These are phyloP conservation scores for Umbelopsis vinacea DNA, from an alignment of 192 early-diverging fungal genomes.

Conservation along the genomic window DNA sequence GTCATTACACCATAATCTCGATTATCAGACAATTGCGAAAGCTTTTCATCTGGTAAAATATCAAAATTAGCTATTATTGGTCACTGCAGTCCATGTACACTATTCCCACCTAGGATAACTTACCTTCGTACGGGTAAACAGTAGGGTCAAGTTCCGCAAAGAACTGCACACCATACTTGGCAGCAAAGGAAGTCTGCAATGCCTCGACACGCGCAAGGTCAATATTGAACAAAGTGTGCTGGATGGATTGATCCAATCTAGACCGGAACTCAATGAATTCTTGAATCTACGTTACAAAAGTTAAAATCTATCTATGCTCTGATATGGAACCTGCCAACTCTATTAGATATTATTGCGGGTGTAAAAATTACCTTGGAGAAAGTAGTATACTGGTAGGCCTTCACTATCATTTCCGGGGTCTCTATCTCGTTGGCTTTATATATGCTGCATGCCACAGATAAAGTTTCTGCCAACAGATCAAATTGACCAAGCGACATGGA, in stretches of 20 bases:
- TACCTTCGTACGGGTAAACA: conserved; percentile 62
- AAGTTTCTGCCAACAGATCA: conserved; percentile 52
- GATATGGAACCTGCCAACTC: no score
- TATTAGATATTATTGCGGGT: no score
- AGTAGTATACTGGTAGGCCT: conserved; percentile 82
- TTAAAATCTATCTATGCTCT: not conserved
- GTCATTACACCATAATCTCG: conserved; percentile 72
- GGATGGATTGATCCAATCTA: conserved; percentile 73
- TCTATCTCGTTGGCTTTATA: conserved; percentile 78
- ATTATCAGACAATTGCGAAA: conserved; percentile 63
- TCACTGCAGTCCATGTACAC: no score
- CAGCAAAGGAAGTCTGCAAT: conserved; percentile 50
- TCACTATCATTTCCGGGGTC: conserved; percentile 87
- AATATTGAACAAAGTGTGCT: conserved; percentile 68
- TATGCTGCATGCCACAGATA: conserved; percentile 70
- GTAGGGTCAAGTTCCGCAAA: conserved; percentile 59
- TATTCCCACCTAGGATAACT: not conserved
- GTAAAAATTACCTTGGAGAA: conserved; percentile 74
- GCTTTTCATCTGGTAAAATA: conserved; percentile 42
- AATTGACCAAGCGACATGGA: conserved; percentile 54
- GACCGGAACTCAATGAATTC: conserved; percentile 86
- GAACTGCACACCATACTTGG: conserved; percentile 52
- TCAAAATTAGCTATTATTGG: not conserved
- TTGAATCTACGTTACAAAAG: conserved; percentile 59
- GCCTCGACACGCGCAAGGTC: conserved; percentile 70